Evolutionary conservation across 2,329 filamentous ascomycete genomes (phyloP), one percentile per base, ranked within the genome.

Genomic region (Penicillium sp.): DNA sequence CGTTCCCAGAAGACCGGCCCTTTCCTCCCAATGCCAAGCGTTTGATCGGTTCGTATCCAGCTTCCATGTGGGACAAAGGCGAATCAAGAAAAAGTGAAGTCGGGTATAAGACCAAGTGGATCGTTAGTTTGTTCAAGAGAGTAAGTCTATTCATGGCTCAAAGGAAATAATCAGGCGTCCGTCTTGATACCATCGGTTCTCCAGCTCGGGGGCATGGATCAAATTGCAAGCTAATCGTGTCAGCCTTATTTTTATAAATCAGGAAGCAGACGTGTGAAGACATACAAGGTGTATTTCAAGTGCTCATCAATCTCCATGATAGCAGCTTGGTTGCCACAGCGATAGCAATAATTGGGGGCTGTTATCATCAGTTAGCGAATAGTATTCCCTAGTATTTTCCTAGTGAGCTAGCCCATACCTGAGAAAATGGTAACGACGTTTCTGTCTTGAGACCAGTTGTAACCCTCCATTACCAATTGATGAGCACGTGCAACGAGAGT

Each of bases 261-360:
- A 35, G 5, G 12, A 14, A 50, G 23, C 3, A 28, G 20, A 47
- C 28, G 33, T 11, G 45, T 18, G 20, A 9, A 30, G 28, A 86
- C 91, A 76, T 83, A 97, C 93, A 99, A 97, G 70, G 94, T 97
- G 78, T 97, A 99, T 81, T 99, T 97, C 72, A 99, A 80, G 75
- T 97, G 92, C 79, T 99, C 94, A 65, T 97, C 94, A 75, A 99
- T 99, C 78, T 97, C 94, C 94, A 99, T 99, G 74, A 99, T 97
- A n/a, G 94, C 94, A 57, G 94, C 94, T 77, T 97, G 94, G 77
- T 99, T 99, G 71, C 94, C 94, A 72, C 94, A 99, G 74, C 94
- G 86, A 82, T 99, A 97, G 81, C 93, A 99, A 82, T 99, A 99
- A 75, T 93, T 93, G 62, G 89, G 89, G 54, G 89, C 89, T 87